Evolutionary conservation across 2,329 filamentous ascomycete genomes (phyloP).

Genomic region (Ophiostoma triangulosporum): DNA sequence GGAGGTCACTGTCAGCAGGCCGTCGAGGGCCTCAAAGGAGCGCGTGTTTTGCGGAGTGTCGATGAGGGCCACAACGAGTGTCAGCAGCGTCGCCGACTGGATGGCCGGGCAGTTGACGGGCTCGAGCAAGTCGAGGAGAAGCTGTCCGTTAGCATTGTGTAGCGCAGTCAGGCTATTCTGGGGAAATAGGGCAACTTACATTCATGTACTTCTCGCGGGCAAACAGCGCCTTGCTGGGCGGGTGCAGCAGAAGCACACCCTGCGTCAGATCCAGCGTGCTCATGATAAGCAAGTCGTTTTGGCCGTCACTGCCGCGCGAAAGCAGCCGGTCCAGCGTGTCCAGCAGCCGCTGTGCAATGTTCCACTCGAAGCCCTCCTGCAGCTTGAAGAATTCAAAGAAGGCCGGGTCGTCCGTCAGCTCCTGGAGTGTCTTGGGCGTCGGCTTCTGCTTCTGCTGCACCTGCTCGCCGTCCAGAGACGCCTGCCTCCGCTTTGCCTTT

Average conservation of each 20-base stretch:
- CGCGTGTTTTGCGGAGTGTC: constrained; percentile 79
- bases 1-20: constrained; percentile 78
- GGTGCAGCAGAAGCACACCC: constrained; percentile 76
- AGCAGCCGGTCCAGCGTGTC: constrained; percentile 27
- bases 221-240: constrained; percentile 77
- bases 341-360: constrained; percentile 77
- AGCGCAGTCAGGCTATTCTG: too few relatives aligned
- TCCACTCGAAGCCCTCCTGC: constrained; percentile 97
- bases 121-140: constrained; percentile 88
- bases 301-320: constrained; percentile 31
- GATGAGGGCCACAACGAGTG: constrained; percentile 78
- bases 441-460: constrained; percentile 19
- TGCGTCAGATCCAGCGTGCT: constrained; percentile 81
- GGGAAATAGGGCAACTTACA: too few relatives aligned
- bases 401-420: constrained; percentile 68
- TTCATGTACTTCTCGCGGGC: constrained; percentile 91
- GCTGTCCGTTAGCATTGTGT: constrained; percentile 22
- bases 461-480: constrained; percentile 14
- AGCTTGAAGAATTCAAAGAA: constrained; percentile 94
- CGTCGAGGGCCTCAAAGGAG: constrained; percentile 83
- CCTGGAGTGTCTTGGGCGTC: constrained; percentile 46
- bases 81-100: constrained; percentile 78
- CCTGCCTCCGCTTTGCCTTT: constrained; percentile 14
- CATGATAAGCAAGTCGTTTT: constrained; percentile 80
- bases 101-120: constrained; percentile 84